Evolutionary conservation across 345 rosid genomes (phyloP).

Genomic region (Alliaria petiolata): DNA sequence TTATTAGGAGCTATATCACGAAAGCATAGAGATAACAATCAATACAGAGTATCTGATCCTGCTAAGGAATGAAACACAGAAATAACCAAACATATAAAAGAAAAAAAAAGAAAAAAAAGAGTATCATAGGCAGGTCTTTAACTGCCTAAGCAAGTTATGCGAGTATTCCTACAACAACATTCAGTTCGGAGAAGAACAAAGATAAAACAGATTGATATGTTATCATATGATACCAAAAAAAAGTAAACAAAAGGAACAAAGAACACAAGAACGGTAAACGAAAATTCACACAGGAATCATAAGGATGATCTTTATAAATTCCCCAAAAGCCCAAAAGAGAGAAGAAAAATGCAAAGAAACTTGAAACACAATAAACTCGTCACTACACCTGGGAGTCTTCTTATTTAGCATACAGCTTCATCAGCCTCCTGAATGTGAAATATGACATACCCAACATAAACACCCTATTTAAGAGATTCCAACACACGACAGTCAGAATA

Average conservation of each 20-base stretch:
- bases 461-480: slow-evolving; percentile 85
- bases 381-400: slow-evolving; percentile 81
- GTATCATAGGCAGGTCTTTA: slow-evolving; percentile 8
- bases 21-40: slow-evolving; percentile 9
- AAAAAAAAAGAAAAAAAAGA: not conserved
- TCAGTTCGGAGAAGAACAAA: not conserved
- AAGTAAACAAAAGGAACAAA: not conserved
- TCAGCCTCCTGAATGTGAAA: slow-evolving; percentile 69
- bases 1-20: not conserved
- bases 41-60: slow-evolving; percentile 13
- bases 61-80: not conserved
- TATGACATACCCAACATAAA: slow-evolving; percentile 74
- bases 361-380: slow-evolving; percentile 60
- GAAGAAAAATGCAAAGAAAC: slow-evolving; percentile 28
- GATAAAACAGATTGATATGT: not conserved
- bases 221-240: not conserved
- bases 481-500: slow-evolving; percentile 57
- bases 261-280: not conserved
- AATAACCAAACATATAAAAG: not conserved
- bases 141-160: slow-evolving; percentile 7
- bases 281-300: not conserved
- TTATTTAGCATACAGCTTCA: slow-evolving; percentile 79
- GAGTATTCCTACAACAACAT: slow-evolving; percentile 10
- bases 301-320: slow-evolving; percentile 33
- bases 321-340: slow-evolving; percentile 41